These are phyloP conservation scores for Fusarium sp. DNA, from an alignment of 2,329 filamentous ascomycete species.

Conservation along the genomic window DNA sequence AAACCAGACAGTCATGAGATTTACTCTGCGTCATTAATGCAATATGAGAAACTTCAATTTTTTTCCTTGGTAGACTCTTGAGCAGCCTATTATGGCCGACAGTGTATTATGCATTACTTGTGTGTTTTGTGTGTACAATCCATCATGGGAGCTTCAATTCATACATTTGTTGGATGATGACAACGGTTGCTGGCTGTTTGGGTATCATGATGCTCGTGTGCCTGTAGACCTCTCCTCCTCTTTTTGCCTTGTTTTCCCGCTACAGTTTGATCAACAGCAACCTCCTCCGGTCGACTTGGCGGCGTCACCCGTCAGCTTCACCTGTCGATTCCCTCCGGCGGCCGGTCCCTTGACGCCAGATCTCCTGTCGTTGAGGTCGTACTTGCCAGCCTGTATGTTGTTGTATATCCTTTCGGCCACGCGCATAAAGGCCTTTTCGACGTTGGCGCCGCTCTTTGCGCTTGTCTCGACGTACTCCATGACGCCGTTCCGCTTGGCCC, in stretches of 20 bases:
- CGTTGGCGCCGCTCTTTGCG: conserved; percentile 94
- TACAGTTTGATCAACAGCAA: conserved; percentile 58
- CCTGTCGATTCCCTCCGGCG: conserved; percentile 59
- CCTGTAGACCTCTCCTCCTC: conserved; percentile 31
- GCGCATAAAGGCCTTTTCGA: conserved; percentile 92
- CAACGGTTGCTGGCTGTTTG: conserved; percentile 40
- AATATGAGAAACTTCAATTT: conserved; percentile 40
- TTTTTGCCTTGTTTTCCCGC: conserved; percentile 23
- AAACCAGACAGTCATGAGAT: conserved; percentile 36
- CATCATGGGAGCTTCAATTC: conserved; percentile 40
- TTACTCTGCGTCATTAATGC: conserved; percentile 47
- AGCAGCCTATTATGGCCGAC: conserved; percentile 34
- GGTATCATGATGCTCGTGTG: conserved; percentile 48
- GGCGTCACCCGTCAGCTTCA: conserved; percentile 60
- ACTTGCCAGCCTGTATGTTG: conserved; percentile 95
- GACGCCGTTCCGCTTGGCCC: conserved; percentile 87
- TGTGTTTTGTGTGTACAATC: conserved; percentile 41
- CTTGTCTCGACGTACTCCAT: conserved; percentile 96
- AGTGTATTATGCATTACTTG: conserved; percentile 50
- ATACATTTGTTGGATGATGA: conserved; percentile 43
- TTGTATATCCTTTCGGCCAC: conserved; percentile 96
- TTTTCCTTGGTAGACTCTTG: conserved; percentile 31
- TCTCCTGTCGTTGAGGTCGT: conserved; percentile 92
- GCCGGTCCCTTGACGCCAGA: conserved; percentile 87
- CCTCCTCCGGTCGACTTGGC: conserved; percentile 55